Percentiles rank a stretch among this genome's conserved stretches.
These are phyloP conservation scores for Solanum acaule DNA, from an alignment of 257 asterid genomes.

Conservation along the genomic window DNA sequence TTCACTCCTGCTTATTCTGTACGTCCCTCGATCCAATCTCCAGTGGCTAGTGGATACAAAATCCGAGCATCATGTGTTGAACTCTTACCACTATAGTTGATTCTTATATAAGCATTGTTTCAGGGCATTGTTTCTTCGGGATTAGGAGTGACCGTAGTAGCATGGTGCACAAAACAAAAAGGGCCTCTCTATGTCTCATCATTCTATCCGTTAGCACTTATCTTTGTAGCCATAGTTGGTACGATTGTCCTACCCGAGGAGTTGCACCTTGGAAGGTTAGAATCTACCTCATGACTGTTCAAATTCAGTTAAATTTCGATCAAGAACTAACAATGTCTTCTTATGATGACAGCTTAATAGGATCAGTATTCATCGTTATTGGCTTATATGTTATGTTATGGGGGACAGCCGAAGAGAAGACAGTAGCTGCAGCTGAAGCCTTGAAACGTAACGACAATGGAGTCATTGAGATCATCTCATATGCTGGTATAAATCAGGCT, in stretches of 20 bases:
- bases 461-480: background rate
- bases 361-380: slow-evolving; percentile 18
- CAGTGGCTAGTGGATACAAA: background rate
- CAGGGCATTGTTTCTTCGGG: slow-evolving; percentile 32
- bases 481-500: background rate
- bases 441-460: background rate
- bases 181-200: slow-evolving; percentile 34
- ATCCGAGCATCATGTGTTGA: background rate
- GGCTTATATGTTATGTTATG: slow-evolving; percentile 25
- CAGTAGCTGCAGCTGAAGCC: background rate
- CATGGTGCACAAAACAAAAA: slow-evolving; percentile 21
- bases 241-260: slow-evolving; percentile 21
- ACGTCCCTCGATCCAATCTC: background rate
- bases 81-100: background rate
- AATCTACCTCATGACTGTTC: background rate
- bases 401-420: slow-evolving; percentile 20
- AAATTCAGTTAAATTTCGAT: background rate
- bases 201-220: slow-evolving; percentile 18
- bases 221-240: slow-evolving; percentile 23
- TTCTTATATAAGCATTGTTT: background rate
- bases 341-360: slow-evolving; percentile 9
- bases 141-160: background rate
- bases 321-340: background rate
- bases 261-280: slow-evolving; percentile 29
- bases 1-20: slow-evolving; percentile 12